Base-by-base conservation (phyloP, 306 rosid species). In the Adenanthera pavonina region DNA sequence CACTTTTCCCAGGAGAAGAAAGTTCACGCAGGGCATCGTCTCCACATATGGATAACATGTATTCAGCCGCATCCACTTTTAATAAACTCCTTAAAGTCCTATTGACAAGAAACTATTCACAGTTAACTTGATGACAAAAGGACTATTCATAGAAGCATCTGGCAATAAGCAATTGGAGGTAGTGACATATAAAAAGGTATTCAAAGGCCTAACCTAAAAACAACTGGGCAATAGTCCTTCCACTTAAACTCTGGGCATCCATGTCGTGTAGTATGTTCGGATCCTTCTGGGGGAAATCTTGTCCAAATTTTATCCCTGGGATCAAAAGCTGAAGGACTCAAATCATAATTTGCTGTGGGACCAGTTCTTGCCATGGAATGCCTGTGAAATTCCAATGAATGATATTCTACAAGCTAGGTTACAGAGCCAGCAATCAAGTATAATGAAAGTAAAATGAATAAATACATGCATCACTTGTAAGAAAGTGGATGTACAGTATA, bases 1-100 rank as follows among this genome's bases (percentile, higher is more conserved):
- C 98, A 84, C 98, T 94, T 88, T 94, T 94, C 25, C 98, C 98
- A 0, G 98, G 98, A 72, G 98, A 94, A 8, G 90, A 94, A 60
- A 94, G 97, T 73, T 92, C 97, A 1, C 97, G 91, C 69, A 94
- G 97, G 9, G 98, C 98, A 1, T 91, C 97, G 25, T 82, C 89
- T 75, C 98, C 97, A 30, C 98, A 92, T 15, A 94, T 84, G 0
- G 98, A 94, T 78, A 94, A 71, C 98, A 94, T 94, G 82, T 92
- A 94, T 81, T 94, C 97, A n/a, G 98, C 97, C 62, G 97, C 87
- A 84, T 94, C 98, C 70, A 94, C 97, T 34, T 89, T 89, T 91
- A 94, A 94, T 85, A 94, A 86, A 85, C 89, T 94, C 89, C 97
- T 91, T 38, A 94, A 83, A 60, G 97, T 86, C 86, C 98, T 94